These are phyloP conservation scores for Elongisporangium undulatum DNA, from an alignment of 352 stramenopile species.

Conservation along the genomic window DNA sequence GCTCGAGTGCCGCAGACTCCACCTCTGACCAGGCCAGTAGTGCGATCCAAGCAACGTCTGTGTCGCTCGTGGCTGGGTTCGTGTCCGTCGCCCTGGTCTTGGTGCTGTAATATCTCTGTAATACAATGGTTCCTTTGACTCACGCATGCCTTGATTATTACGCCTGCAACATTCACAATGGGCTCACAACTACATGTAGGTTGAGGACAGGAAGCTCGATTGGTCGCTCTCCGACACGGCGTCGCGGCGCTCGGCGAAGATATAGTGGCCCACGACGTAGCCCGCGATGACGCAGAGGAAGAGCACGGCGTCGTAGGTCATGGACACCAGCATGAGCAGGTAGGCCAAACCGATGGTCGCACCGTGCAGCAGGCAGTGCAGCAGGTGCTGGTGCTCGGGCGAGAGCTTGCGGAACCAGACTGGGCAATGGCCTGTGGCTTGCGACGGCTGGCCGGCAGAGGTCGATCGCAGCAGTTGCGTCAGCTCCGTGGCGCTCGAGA, in stretches of 20 bases:
- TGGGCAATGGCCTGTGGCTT: constrained; percentile 5
- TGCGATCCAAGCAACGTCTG: no score
- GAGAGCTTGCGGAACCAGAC: constrained; percentile 54
- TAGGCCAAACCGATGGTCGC: constrained; percentile 65
- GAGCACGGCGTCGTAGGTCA: constrained; percentile 72
- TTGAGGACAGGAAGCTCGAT: constrained; percentile 10
- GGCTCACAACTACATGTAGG: no score
- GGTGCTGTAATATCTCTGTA: no score
- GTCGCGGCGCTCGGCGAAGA: constrained; percentile 63
- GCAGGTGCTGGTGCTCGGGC: constrained; percentile 38
- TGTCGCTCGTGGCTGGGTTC: no score
- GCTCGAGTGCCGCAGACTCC: no score
- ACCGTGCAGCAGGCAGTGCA: constrained; percentile 53
- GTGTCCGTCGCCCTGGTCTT: no score
- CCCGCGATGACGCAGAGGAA: constrained; percentile 48
- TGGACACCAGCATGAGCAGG: constrained; percentile 78
- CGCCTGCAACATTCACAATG: no score
- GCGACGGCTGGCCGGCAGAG: constrained; percentile 17
- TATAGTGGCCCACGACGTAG: constrained; percentile 60
- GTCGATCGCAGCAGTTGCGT: constrained; percentile 41
- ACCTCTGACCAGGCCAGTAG: no score
- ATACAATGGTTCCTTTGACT: no score
- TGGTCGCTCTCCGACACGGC: constrained; percentile 20
- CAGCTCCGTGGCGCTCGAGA: constrained; percentile 19
- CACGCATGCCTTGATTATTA: no score